Evolutionary conservation across 108 stramenopile genomes (phyloP), one percentile per base, ranked within the genome.

Genomic region (Pseudonitzschia multiseries): DNA sequence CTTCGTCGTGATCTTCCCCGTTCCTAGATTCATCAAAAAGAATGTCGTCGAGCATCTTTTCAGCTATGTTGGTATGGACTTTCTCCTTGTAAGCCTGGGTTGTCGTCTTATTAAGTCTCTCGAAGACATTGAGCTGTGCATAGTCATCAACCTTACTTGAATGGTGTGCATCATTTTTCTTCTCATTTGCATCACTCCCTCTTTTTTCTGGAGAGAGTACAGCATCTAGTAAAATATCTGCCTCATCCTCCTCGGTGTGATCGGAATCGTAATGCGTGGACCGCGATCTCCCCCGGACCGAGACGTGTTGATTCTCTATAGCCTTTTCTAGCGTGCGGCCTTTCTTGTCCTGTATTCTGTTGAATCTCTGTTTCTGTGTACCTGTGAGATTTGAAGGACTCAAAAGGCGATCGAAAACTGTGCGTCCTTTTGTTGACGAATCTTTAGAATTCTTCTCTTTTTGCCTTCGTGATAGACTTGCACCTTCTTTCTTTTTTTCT

Each of bases 71-170:
- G 17, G 54, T 59, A 36, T 76, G 41, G 32, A 79, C 70, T 61
- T 89, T 89, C 21, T 82, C 70, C 24, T 81, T 81, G 62, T 84
- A 86, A 8, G 88, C 81, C 57, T 83, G 74, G 4, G 88, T 89
- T 57, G 82, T 83, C 5, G 77, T 84, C 62, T 81, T 84, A n/a
- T 77, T 75, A 41, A 90, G 65, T 53, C 89, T 73, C 69, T 90
- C 89, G 77, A 87, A 90, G 4, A 90, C 86, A 78, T 87, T 68
- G 57, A 76, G 77, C 28, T 81, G 64, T 8, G 73, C 70, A 76
- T 86, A 80, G 0, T 82, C 79, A 10, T 70, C 52, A 18, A 17
- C 31, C 51, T 73, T 68, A 2, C 60, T 33, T 15, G 21, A 33
- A 21, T 52, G 32, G 26, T 52, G 53, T 20, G 27, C 40, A 48